Evolutionary conservation across 495 filamentous ascomycete genomes (phyloP).

Genomic region (Podospora pseudopauciseta): DNA sequence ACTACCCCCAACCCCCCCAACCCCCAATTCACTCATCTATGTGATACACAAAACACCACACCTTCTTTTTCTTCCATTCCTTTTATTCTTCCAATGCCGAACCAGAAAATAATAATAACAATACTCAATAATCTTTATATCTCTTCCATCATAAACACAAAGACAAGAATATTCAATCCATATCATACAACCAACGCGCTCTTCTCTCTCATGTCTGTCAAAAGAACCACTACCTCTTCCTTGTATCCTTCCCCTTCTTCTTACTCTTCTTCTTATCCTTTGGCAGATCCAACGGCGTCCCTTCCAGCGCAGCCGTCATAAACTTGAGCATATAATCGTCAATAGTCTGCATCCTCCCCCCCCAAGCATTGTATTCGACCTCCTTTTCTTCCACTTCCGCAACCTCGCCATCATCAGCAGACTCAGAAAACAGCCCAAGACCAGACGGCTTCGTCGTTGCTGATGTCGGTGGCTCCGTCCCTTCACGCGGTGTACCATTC

Average conservation of each 20-base stretch:
- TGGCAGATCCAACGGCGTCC: slow-evolving; percentile 74
- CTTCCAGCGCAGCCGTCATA: slow-evolving; percentile 73
- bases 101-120: neutral
- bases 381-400: slow-evolving; percentile 35
- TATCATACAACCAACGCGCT: neutral
- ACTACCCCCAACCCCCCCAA: neutral
- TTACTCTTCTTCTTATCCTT: slow-evolving; percentile 68
- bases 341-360: slow-evolving; percentile 55
- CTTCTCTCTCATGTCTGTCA: neutral
- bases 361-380: slow-evolving; percentile 53
- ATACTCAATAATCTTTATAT: neutral
- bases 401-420: slow-evolving; percentile 27
- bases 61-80: neutral
- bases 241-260: slow-evolving; percentile 29
- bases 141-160: neutral
- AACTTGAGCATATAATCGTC: slow-evolving; percentile 83
- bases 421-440: slow-evolving; percentile 40
- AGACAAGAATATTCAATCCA: neutral
- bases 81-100: neutral
- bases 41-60: neutral
- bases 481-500: slow-evolving; percentile 48
- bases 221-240: slow-evolving; percentile 16
- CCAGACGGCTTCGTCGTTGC: slow-evolving; percentile 31
- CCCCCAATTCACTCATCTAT: neutral
- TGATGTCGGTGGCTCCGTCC: slow-evolving; percentile 27